Base-by-base conservation (phyloP, 1,139 yeast species). In the Lodderomyces orthopsilosis region DNA sequence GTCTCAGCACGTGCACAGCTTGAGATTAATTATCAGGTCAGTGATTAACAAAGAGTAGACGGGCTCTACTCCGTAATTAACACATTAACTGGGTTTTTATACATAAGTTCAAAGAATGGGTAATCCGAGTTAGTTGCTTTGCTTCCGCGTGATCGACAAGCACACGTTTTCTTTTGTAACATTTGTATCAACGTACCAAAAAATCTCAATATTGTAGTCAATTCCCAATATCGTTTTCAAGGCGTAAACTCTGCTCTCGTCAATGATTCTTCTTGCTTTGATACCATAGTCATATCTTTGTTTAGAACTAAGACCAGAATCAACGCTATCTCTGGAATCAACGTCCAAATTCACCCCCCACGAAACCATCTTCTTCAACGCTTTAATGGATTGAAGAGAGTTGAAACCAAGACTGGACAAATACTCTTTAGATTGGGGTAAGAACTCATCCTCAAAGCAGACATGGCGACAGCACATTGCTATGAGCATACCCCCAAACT, bases 381-480 rank as follows among this genome's bases (percentile, higher is more conserved):
- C 71, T 5, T 59, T 59, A 54, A 89, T 86, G n/a, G 79, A 73
- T 2, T 56, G 57, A 3, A 43, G 55, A 8, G 61, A 58, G 3
- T 48, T 50, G 62, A 71, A 47, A 24, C 66, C 77, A n/a, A 54
- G 48, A 2, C 46, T 32, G 8, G 58, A 53, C 34, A 83, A 68
- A 46, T 57, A 80, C 4, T 53, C 52, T 37, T 66, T 60, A 47
- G 86, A 72, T 59, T 78, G 65, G 43, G 78, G 69, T 54, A 83
- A 57, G 37, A 85, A 55, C 60, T 76, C 77, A 8, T 68, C 64
- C 42, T 74, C 74, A 21, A 69, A 61, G 56, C 97, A 90, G n/a
- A 83, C 82, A 57, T 90, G 97, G 47, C 97, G 74, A 61, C 97
- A 90, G 57, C 97, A 90, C 87, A 90, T 83, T n/a, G 97, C 97